Percentiles rank a stretch among this genome's conserved stretches.
Conservation (phyloP, 306 rosid species). For the Senna tora region DNA sequence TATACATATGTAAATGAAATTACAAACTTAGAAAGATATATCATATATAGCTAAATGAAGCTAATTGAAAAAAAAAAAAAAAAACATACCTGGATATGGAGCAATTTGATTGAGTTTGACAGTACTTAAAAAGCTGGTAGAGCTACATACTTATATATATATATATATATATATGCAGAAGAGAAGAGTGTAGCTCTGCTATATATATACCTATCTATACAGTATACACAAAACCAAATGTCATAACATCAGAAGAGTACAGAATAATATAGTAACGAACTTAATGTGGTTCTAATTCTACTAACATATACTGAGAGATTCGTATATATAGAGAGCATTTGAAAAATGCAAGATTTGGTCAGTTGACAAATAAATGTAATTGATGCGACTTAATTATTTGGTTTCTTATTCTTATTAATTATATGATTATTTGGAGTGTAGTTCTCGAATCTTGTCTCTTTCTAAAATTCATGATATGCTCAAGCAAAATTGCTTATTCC, state of each 20-base stretch:
- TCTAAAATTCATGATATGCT: conserved; percentile 1
- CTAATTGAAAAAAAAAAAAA: too few species aligned
- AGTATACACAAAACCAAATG: not conserved
- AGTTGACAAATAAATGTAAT: not conserved
- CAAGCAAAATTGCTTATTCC: conserved; percentile 7
- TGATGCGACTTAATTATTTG: conserved; percentile 17
- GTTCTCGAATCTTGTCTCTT: conserved; percentile 22
- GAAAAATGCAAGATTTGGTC: conserved; percentile 36
- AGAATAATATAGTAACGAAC: conserved; percentile 20
- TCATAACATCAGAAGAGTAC: conserved; percentile 19
- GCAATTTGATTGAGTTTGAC: conserved; percentile 14
- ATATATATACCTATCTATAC: not conserved
- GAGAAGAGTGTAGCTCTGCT: conserved; percentile 15
- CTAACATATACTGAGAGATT: conserved; percentile 34
- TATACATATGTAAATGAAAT: not conserved
- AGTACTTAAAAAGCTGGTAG: not conserved
- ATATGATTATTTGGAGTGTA: conserved; percentile 14
- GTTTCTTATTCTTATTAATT: conserved; percentile 22
- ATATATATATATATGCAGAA: conserved; percentile 5
- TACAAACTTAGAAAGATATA: not conserved
- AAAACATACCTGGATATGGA: not conserved
- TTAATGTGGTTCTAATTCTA: conserved; percentile 10
- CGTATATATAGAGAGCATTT: conserved; percentile 36
- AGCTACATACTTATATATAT: not conserved
- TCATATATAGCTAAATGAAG: not conserved